These are phyloP conservation scores for Mortierella sp. DNA, from an alignment of 371 early-diverging fungal species.

Conservation along the genomic window DNA sequence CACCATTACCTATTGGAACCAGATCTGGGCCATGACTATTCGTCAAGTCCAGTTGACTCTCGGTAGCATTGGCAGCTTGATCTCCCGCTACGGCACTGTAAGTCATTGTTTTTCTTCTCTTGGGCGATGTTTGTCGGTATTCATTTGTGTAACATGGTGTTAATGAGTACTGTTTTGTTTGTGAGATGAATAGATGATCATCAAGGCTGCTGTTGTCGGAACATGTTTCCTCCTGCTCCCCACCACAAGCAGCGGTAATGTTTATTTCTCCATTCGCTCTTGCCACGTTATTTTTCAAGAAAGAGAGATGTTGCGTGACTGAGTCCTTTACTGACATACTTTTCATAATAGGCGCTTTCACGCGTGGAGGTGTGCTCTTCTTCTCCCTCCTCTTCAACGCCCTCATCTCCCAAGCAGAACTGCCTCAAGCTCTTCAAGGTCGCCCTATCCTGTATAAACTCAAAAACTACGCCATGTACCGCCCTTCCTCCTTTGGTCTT, in stretches of 20 bases:
- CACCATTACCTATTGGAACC: conserved; percentile 74
- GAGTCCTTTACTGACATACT: conserved; percentile 64
- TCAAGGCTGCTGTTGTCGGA: conserved; percentile 78
- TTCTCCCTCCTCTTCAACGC: conserved; percentile 68
- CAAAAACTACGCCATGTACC: conserved; percentile 72
- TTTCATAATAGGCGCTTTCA: conserved; percentile 78
- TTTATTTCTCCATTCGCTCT: not conserved
- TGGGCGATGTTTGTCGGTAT: not conserved
- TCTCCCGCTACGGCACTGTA: conserved; percentile 68
- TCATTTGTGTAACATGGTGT: not conserved
- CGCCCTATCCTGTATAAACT: conserved; percentile 76
- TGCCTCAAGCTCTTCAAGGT: conserved; percentile 65
- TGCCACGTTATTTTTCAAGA: not conserved
- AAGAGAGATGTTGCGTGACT: conserved; percentile 63
- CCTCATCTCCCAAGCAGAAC: conserved; percentile 66
- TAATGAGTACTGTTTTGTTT: not conserved
- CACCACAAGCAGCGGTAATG: not conserved
- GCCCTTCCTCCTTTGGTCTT: conserved; percentile 69
- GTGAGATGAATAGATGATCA: conserved; percentile 46
- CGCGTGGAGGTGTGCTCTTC: conserved; percentile 79
- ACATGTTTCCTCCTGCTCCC: conserved; percentile 68
- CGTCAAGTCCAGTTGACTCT: conserved; percentile 73
- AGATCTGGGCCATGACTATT: conserved; percentile 69
- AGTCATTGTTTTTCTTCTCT: not conserved
- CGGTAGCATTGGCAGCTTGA: conserved; percentile 63